Evolutionary conservation across 139 green algal genomes (phyloP), one percentile per base, ranked within the genome.

Genomic region (Mychonastes homosphaera): DNA sequence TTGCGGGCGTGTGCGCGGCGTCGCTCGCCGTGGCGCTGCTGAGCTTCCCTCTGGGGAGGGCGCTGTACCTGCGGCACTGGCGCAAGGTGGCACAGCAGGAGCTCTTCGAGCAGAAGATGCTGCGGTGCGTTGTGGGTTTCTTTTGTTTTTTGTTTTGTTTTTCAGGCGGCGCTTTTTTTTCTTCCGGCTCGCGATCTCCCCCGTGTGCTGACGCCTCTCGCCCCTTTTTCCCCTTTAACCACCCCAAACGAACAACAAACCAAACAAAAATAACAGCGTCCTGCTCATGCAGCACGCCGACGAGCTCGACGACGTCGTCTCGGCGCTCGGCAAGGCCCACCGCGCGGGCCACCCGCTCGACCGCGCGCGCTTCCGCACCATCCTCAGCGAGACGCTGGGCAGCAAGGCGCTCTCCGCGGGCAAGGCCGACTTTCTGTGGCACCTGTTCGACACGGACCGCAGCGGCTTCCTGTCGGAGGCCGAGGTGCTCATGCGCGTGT

Each of bases 251-350:
- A 46, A 16, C 16, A 21, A 46, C 16, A 46, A 46, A 45, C 57
- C 59, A 47, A 5, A 16, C 28, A 26, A 36, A 59, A 13, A 47
- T 66, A 24, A 39, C 59, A 71, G 69, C 19, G 43, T 69, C n/a
- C 53, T 76, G 27, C 67, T 79, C 13, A 61, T 75, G 48, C 68
- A 79, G 40, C 62, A 79, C 53, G 56, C 61, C 7, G 71, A 79
- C 45, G 71, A 79, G 23, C 16, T 79, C 10, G 66, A 74, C 23
- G 47, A 67, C 8, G 71, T 79, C 45, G 27, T 55, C 7, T 21
- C 35, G 1, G 67, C 66, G 3, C 36, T 72, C n/a, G 21, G 43
- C n/a, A n/a, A n/a, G n/a, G n/a, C n/a, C 13, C 21, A 15, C 8
- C 34, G 62, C 16, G 53, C 39, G 4, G 23, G n/a, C 27, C 36